A percentile compares a stretch with the other conserved stretches of the same genome.
Conservation (phyloP, 108 stramenopile species). For the Skeletonema tropicum region DNA sequence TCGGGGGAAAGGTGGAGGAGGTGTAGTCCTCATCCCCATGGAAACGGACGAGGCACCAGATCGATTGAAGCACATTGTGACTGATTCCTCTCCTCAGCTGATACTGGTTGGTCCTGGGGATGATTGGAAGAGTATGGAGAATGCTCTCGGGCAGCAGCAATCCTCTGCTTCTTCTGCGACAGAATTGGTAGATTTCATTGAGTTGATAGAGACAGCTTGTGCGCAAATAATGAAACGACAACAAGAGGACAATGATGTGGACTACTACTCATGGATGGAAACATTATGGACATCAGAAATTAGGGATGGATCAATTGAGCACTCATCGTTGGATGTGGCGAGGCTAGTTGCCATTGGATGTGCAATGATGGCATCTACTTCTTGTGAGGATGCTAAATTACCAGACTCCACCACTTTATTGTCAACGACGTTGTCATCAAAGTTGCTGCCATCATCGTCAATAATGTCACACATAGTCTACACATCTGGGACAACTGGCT, state of each 20-base stretch:
- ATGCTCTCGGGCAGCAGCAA: slow-evolving; percentile 7
- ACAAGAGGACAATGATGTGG: no score
- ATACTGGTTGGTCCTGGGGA: slow-evolving; percentile 52
- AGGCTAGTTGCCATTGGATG: slow-evolving; percentile 26
- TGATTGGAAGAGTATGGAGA: slow-evolving; percentile 35
- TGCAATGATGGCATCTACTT: not conserved
- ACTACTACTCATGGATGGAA: slow-evolving; percentile 5
- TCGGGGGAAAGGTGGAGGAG: not conserved
- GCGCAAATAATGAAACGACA: no score
- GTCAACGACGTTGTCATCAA: no score
- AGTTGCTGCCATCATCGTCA: not conserved
- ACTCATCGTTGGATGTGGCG: slow-evolving; percentile 35
- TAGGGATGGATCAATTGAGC: not conserved
- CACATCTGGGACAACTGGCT: slow-evolving; percentile 95
- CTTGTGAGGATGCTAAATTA: not conserved
- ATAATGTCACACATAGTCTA: slow-evolving; percentile 86
- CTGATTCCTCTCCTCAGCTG: slow-evolving; percentile 60
- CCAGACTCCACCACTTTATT: not conserved
- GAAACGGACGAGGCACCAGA: slow-evolving; percentile 75
- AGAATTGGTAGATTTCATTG: slow-evolving; percentile 17
- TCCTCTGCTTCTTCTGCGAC: not conserved
- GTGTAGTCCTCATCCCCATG: slow-evolving; percentile 65
- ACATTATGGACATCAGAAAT: not conserved
- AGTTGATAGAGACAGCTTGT: slow-evolving; percentile 11
- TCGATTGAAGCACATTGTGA: slow-evolving; percentile 64